These are phyloP conservation scores for Anthracocystis walkeri DNA, from an alignment of 1,284 basidiomycete species.

Conservation along the genomic window DNA sequence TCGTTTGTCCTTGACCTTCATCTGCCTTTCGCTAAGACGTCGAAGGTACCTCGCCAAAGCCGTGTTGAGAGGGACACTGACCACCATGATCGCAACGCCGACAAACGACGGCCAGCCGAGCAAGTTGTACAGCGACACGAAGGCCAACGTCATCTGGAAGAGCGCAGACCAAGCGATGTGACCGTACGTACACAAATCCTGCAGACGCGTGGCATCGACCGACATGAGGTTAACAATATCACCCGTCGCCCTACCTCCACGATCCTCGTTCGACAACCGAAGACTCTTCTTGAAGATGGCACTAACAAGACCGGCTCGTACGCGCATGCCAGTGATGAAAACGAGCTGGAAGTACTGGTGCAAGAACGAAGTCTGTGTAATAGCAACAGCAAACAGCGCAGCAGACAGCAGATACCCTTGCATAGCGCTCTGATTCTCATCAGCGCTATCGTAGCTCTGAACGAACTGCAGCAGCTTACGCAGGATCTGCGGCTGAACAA, in stretches of 20 bases:
- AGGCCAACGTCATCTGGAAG: constrained; percentile 67
- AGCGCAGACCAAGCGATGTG: constrained; percentile 81
- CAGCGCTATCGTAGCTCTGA: constrained; percentile 38
- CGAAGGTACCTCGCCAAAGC: constrained; percentile 82
- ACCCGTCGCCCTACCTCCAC: constrained; percentile 83
- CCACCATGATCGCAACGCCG: constrained; percentile 84
- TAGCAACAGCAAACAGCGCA: constrained; percentile 77
- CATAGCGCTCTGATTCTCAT: constrained; percentile 44
- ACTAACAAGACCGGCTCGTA: constrained; percentile 87
- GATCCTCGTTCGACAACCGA: constrained; percentile 80
- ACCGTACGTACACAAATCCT: constrained; percentile 87
- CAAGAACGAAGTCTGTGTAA: constrained; percentile 77
- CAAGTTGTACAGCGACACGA: constrained; percentile 78
- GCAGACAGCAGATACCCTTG: constrained; percentile 63
- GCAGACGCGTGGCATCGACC: constrained; percentile 89
- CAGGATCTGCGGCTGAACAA: constrained; percentile 89
- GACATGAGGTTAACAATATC: constrained; percentile 92
- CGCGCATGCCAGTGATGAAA: constrained; percentile 74
- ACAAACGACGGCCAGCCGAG: constrained; percentile 83
- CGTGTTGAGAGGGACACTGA: constrained; percentile 77
- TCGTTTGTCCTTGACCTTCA: constrained; percentile 86
- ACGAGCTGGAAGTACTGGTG: constrained; percentile 82
- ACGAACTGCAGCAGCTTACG: constrained; percentile 82
- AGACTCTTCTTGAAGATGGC: constrained; percentile 78
- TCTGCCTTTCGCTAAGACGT: constrained; percentile 79